These are phyloP conservation scores for Xylaria castorea DNA, from an alignment of 495 filamentous ascomycete species.

Conservation along the genomic window DNA sequence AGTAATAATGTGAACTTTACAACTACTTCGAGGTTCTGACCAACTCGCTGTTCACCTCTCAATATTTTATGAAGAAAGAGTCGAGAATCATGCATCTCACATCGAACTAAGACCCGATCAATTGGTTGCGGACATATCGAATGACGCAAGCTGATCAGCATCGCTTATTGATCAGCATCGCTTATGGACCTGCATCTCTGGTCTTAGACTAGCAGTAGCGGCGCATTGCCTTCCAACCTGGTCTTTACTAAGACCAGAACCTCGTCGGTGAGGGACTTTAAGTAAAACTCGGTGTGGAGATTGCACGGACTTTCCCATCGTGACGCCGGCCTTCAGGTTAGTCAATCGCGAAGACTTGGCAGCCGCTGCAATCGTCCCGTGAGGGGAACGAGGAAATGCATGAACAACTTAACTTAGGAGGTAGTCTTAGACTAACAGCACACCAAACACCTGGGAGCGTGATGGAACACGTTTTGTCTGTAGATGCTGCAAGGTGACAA, in stretches of 20 bases:
- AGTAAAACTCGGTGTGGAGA: conserved; percentile 9
- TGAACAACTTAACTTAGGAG: not conserved
- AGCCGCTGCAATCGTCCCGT: too few species aligned
- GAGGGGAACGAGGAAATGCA: not conserved
- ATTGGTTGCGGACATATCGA: not conserved
- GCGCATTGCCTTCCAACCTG: not conserved
- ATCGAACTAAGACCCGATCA: conserved; percentile 1
- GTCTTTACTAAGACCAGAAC: not conserved
- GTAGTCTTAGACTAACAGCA: not conserved
- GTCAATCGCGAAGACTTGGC: not conserved
- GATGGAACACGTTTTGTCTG: not conserved
- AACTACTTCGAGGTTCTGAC: not conserved
- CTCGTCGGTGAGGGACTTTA: not conserved
- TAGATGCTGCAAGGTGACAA: not conserved
- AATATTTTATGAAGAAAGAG: not conserved
- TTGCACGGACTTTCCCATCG: not conserved
- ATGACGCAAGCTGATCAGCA: conserved; percentile 18
- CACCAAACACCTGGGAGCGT: not conserved
- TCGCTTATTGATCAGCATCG: not conserved
- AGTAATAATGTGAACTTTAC: not conserved
- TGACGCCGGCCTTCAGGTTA: conserved; percentile 10
- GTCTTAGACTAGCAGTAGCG: conserved; percentile 1
- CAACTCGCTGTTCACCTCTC: not conserved
- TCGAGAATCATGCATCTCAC: not conserved
- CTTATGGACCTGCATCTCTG: conserved; percentile 8